These are phyloP conservation scores for Xylaria sp. DNA, from an alignment of 2,329 filamentous ascomycete species.

Conservation along the genomic window DNA sequence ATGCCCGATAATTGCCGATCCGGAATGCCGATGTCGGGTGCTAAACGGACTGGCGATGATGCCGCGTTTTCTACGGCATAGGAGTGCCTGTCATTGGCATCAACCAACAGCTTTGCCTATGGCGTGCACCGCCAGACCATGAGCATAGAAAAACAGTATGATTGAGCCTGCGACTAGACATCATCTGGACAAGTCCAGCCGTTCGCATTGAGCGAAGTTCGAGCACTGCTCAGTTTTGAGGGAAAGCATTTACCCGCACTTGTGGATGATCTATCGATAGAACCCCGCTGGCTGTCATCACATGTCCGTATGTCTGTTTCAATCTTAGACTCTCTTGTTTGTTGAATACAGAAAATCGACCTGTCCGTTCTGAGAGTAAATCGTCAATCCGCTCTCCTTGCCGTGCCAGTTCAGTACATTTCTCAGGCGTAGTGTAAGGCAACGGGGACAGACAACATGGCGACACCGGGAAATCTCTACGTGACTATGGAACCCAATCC, in stretches of 20 bases:
- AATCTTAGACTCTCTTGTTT: not conserved
- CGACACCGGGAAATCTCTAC: slow-evolving; percentile 73
- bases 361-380: not conserved
- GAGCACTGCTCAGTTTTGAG: not conserved
- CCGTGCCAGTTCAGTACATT: not conserved
- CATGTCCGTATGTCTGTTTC: not conserved
- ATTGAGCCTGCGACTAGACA: not conserved
- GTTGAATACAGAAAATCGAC: not conserved
- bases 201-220: too few species aligned
- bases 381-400: not conserved
- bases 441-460: slow-evolving; percentile 41
- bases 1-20: slow-evolving; percentile 16
- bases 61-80: too few species aligned
- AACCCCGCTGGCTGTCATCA: slow-evolving; percentile 16
- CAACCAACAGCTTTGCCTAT: not conserved
- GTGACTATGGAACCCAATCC: slow-evolving; percentile 84
- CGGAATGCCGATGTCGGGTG: slow-evolving; percentile 17
- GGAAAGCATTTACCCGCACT: slow-evolving; percentile 22
- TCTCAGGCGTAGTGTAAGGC: not conserved
- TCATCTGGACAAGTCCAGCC: not conserved
- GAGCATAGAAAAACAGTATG: not conserved
- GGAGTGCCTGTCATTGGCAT: not conserved
- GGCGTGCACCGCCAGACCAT: not conserved
- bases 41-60: not conserved
- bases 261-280: not conserved